Evolutionary conservation across 2,329 filamentous ascomycete genomes (phyloP).

Genomic region (Xylariaceae sp.): DNA sequence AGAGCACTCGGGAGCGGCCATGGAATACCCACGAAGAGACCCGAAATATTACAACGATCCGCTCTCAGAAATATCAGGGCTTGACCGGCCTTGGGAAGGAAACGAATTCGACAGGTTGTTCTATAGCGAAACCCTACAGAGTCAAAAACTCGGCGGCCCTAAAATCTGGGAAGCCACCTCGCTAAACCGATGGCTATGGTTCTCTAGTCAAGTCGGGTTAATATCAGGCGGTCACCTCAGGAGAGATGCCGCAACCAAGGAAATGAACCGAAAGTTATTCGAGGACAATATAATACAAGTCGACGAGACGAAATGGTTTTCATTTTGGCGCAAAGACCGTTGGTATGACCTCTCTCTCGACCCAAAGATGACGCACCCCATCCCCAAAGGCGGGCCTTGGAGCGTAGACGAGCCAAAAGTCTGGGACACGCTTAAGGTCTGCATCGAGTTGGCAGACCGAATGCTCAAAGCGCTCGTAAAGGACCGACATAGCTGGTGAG

Average conservation of each 20-base stretch:
- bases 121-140: neutral
- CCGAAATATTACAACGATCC: constrained; percentile 3
- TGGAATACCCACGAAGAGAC: neutral
- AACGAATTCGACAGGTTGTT: neutral
- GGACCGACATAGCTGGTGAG: neutral
- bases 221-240: no score
- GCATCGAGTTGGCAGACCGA: constrained; percentile 1
- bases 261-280: no score
- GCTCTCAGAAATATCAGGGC: no score
- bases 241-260: no score
- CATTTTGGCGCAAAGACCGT: neutral
- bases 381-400: no score
- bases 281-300: no score
- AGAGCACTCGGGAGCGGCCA: neutral
- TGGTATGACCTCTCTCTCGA: neutral
- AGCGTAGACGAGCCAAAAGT: neutral
- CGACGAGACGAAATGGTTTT: neutral
- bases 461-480: neutral
- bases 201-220: no score
- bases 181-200: no score
- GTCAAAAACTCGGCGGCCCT: rapidly evolving
- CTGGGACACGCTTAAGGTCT: neutral
- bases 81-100: neutral
- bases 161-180: neutral
- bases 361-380: no score